These are phyloP conservation scores for Solanum acaule DNA, from an alignment of 257 asterid genomes.

Conservation along the genomic window DNA sequence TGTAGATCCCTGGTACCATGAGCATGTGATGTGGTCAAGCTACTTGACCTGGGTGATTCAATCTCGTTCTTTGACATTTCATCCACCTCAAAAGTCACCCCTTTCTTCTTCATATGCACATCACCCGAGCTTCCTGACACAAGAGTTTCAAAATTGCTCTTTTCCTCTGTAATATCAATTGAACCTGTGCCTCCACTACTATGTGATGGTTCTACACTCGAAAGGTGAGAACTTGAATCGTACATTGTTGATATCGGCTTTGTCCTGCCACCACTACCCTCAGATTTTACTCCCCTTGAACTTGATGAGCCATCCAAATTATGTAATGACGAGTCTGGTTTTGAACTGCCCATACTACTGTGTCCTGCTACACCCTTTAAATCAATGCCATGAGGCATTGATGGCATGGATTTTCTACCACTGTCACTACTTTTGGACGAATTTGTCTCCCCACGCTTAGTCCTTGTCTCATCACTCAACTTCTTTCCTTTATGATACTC, in stretches of 20 bases:
- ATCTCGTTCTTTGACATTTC: slow-evolving; percentile 49
- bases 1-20: slow-evolving; percentile 71
- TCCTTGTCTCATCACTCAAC: slow-evolving; percentile 17
- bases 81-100: slow-evolving; percentile 82
- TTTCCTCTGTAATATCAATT: slow-evolving; percentile 41
- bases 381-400: not conserved
- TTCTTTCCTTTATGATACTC: slow-evolving; percentile 29
- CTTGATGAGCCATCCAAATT: slow-evolving; percentile 10
- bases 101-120: slow-evolving; percentile 57
- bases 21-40: slow-evolving; percentile 47
- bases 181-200: slow-evolving; percentile 23
- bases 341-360: slow-evolving; percentile 1
- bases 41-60: slow-evolving; percentile 63
- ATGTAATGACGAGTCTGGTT: slow-evolving; percentile 14
- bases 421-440: slow-evolving; percentile 3
- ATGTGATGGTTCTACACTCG: slow-evolving; percentile 9
- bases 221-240: slow-evolving; percentile 6
- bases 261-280: slow-evolving; percentile 5
- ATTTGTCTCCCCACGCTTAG: slow-evolving; percentile 20
- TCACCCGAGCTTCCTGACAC: slow-evolving; percentile 56
- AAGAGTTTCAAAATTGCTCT: slow-evolving; percentile 40
- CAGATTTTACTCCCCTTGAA: slow-evolving; percentile 4
- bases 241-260: not conserved
- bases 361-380: not conserved
- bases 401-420: not conserved